Evolutionary conservation across 2,329 filamentous ascomycete species (phyloP).

Genomic region (Fusarium caatingaense): DNA sequence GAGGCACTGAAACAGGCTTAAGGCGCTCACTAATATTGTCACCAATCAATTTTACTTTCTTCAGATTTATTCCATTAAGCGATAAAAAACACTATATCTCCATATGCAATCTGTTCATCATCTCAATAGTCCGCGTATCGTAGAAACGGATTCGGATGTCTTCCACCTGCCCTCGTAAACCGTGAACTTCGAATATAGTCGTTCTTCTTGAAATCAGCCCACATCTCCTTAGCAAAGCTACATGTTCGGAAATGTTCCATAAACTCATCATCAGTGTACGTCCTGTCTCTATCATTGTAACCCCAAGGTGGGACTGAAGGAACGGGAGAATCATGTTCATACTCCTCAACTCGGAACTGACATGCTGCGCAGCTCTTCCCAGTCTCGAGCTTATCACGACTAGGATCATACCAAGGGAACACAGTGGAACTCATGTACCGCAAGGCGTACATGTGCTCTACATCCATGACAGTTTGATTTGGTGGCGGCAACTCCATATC

Average conservation of each 20-base stretch:
- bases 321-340: not conserved
- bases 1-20: constrained; percentile 7
- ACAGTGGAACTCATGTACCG: constrained; percentile 19
- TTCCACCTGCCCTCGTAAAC: not conserved
- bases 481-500: not conserved
- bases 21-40: not conserved
- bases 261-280: constrained; percentile 7
- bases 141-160: not conserved
- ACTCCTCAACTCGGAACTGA: constrained; percentile 16
- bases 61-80: rapidly evolving
- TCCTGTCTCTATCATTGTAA: constrained; percentile 16
- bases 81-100: not conserved
- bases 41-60: no score
- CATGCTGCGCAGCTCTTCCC: constrained; percentile 28
- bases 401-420: constrained; percentile 14
- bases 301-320: constrained; percentile 3
- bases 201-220: not conserved
- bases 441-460: not conserved
- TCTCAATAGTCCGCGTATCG: not conserved
- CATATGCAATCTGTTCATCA: not conserved
- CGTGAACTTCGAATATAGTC: not conserved
- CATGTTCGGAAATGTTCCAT: constrained; percentile 12
- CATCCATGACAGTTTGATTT: not conserved
- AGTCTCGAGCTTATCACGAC: not conserved
- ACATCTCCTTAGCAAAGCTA: constrained; percentile 1